These are phyloP conservation scores for Mortierella sp. DNA, from an alignment of 371 early-diverging fungal species.

Conservation along the genomic window DNA sequence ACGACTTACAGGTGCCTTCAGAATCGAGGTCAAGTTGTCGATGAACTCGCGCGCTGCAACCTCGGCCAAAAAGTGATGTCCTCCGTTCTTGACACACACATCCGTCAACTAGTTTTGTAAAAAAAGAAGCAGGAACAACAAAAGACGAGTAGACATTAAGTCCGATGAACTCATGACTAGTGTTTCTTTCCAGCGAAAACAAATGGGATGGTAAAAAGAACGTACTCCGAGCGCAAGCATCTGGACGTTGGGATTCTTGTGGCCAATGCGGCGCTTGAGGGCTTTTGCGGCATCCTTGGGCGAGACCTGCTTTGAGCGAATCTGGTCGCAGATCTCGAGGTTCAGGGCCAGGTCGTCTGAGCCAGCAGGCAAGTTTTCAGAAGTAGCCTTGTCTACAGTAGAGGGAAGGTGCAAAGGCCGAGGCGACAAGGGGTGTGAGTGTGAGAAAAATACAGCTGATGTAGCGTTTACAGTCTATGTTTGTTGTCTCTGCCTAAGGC, in stretches of 20 bases:
- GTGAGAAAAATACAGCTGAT: neutral
- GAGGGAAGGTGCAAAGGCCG: neutral
- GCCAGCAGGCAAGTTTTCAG: slow-evolving; percentile 88
- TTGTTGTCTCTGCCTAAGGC: neutral
- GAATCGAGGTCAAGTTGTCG: slow-evolving; percentile 79
- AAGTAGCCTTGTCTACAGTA: slow-evolving; percentile 83
- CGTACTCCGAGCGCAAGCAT: slow-evolving; percentile 87
- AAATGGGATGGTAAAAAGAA: neutral
- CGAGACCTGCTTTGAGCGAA: slow-evolving; percentile 88
- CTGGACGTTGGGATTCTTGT: slow-evolving; percentile 95
- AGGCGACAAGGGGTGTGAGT: neutral
- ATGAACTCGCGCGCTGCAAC: slow-evolving; percentile 92
- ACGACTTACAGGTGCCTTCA: slow-evolving; percentile 71
- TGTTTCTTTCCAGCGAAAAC: neutral
- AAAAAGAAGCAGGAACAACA: neutral
- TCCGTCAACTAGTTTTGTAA: slow-evolving; percentile 77
- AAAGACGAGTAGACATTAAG: neutral
- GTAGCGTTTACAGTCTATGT: neutral
- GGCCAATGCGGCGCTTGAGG: slow-evolving; percentile 81
- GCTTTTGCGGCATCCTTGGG: slow-evolving; percentile 83
- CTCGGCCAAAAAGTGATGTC: slow-evolving; percentile 87
- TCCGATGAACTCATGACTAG: neutral
- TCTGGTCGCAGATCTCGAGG: slow-evolving; percentile 92
- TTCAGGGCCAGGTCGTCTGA: slow-evolving; percentile 87
- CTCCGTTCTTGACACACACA: slow-evolving; percentile 96